Evolutionary conservation across 495 filamentous ascomycete genomes (phyloP).

Genomic region (Articulospora tetracladia): DNA sequence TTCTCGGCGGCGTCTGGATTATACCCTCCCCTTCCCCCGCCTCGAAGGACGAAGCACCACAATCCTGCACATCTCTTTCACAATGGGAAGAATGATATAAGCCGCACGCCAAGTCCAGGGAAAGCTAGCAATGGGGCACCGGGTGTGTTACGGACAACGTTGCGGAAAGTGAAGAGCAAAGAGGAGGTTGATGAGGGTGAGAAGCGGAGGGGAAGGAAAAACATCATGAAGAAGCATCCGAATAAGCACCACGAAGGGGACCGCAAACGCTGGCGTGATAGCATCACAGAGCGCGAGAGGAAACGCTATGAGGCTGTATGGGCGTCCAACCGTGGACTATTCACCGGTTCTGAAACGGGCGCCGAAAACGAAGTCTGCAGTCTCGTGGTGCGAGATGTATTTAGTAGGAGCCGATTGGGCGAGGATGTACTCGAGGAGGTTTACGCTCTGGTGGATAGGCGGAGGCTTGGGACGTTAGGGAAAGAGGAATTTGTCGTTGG

Average conservation of each 20-base stretch:
- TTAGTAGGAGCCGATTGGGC: constrained; percentile 71
- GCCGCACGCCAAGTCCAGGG: constrained; percentile 51
- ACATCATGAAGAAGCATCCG: constrained; percentile 38
- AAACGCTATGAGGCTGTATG: constrained; percentile 96
- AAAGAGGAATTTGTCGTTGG: constrained; percentile 91
- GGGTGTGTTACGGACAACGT: constrained; percentile 61
- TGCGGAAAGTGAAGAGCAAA: constrained; percentile 56
- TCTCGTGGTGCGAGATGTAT: constrained; percentile 81
- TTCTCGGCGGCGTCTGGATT: constrained; percentile 20
- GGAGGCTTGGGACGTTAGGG: constrained; percentile 53
- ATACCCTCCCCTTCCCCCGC: constrained; percentile 33
- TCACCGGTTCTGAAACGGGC: not conserved
- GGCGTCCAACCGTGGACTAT: constrained; percentile 85
- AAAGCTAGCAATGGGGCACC: constrained; percentile 21
- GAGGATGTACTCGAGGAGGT: constrained; percentile 67
- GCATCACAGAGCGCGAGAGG: constrained; percentile 71
- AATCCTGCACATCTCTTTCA: constrained; percentile 15
- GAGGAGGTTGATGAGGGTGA: constrained; percentile 55
- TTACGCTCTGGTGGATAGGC: constrained; percentile 78
- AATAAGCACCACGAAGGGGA: constrained; percentile 87
- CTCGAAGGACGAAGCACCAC: constrained; percentile 41
- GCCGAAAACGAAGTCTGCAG: constrained; percentile 51
- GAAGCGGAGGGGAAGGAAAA: constrained; percentile 15
- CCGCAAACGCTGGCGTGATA: constrained; percentile 77
- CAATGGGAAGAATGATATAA: constrained; percentile 30